Evolutionary conservation across 106 monocot genomes (phyloP), one percentile per base, ranked within the genome.

Genomic region (Cymbidium sinense): DNA sequence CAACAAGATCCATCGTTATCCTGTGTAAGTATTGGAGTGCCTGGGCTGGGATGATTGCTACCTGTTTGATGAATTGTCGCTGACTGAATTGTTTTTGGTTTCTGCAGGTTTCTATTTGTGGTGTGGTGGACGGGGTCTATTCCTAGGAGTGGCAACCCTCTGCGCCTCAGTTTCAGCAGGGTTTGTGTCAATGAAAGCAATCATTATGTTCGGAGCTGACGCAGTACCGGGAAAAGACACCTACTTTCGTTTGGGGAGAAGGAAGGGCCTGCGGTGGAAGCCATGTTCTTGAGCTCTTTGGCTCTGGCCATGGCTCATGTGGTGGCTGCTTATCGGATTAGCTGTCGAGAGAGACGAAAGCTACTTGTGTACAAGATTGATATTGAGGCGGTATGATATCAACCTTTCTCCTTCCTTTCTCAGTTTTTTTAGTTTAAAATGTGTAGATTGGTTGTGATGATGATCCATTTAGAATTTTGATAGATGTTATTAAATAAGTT

Each of bases 231-330:
- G 35, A 19, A 36, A 39, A 18, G 61, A 0, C 77, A 41, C 4
- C 41, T 77, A 5, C 64, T 77, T 10, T 54, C 77, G 2, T 31
- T 39, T 51, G 23, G 77, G 39, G 34, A 35, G n/a, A 37, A 31
- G 35, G 77, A 64, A 36, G 61, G 39, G 61, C 50, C 62, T 4
- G 77, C 64, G 1, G 77, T 64, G 61, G 64, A 77, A 34, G 77
- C 62, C 28, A 34, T 77, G 61, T 77, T 77, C 25, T 77, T 77
- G 64, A 37, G 37, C 77, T 77, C 77, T 35, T 77, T 77, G 64
- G 39, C 58, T 35, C 37, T 77, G 25, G 77, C 64, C 23, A 23
- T 43, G 64, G 77, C 77, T 23, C 77, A 77, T 20, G 61, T 77
- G 15, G 39, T 41, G 2, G 62, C 61, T 39, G 77, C 77, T 21